Evolutionary conservation across 495 filamentous ascomycete genomes (phyloP).

Genomic region (Penicillium herquei): DNA sequence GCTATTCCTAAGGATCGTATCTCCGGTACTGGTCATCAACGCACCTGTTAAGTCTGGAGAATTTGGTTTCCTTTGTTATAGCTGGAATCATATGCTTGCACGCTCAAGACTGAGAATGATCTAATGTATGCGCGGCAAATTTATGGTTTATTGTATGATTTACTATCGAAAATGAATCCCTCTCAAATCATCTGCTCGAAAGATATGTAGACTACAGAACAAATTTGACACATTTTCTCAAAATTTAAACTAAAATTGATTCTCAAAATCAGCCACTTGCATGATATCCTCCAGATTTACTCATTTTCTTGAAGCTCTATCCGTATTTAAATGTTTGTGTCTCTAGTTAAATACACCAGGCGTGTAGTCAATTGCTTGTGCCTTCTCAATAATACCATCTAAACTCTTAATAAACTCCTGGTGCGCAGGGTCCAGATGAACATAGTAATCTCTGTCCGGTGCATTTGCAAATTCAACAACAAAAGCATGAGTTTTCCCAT

Average conservation of each 20-base stretch:
- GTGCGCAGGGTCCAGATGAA: conserved; percentile 40
- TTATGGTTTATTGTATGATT: too few relatives aligned
- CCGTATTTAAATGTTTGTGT: too few relatives aligned
- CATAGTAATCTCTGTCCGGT: conserved; percentile 45
- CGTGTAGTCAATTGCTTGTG: conserved; percentile 42
- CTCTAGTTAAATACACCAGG: conserved; percentile 21
- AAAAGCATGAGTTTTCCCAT: conserved; percentile 45
- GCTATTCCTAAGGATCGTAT: conserved; percentile 8
- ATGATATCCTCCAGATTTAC: too few relatives aligned
- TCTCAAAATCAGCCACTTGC: too few relatives aligned
- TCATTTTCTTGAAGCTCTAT: too few relatives aligned
- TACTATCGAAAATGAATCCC: too few relatives aligned
- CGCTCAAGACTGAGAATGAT: not conserved
- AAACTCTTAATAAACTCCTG: conserved; percentile 33
- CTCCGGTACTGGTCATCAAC: not conserved
- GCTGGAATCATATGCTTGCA: not conserved
- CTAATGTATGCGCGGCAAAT: too few relatives aligned
- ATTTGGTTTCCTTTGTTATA: not conserved
- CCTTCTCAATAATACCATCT: conserved; percentile 35
- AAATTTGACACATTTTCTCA: too few relatives aligned
- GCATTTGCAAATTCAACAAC: conserved; percentile 38
- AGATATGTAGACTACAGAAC: too few relatives aligned
- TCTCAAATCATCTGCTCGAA: too few relatives aligned
- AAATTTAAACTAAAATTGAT: too few relatives aligned
- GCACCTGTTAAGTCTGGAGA: not conserved